Conservation (phyloP, 805 yeast genomes). For the Pichia kluyveri region DNA sequence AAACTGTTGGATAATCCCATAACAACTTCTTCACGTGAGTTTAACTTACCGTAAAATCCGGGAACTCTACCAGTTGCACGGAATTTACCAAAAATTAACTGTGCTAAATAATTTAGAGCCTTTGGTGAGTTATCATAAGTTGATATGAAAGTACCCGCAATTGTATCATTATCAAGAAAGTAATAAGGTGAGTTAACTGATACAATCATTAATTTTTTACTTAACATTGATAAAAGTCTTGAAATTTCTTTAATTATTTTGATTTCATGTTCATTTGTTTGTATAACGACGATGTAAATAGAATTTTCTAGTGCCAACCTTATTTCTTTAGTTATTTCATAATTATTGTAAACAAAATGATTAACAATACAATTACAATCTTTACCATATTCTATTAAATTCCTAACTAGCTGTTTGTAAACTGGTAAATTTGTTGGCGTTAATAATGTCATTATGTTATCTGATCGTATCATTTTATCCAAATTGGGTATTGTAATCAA, state of each 20-base stretch:
- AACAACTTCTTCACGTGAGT: conserved; percentile 1
- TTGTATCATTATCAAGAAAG: conserved; percentile 41
- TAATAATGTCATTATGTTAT: neutral
- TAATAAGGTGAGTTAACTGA: conserved; percentile 58
- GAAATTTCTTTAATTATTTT: conserved; percentile 38
- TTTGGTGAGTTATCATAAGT: conserved; percentile 49
- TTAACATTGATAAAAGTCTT: conserved; percentile 25
- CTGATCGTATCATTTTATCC: neutral
- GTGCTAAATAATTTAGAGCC: conserved; percentile 39
- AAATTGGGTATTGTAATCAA: neutral
- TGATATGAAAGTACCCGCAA: conserved; percentile 49
- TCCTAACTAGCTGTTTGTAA: neutral
- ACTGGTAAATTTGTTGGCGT: neutral
- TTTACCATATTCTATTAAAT: neutral
- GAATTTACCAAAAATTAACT: conserved; percentile 43
- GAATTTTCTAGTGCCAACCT: neutral
- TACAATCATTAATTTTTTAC: conserved; percentile 43
- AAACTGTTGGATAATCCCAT: neutral
- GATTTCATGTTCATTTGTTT: conserved; percentile 46
- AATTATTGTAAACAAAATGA: neutral
- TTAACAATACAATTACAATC: neutral
- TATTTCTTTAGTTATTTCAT: neutral
- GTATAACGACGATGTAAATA: conserved; percentile 15
- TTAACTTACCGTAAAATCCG: conserved; percentile 21
- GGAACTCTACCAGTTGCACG: conserved; percentile 47